Percentiles rank a stretch among this genome's conserved stretches.
Evolutionary conservation across 495 filamentous ascomycete species (phyloP).

Genomic region (Aspergillus campestris): DNA sequence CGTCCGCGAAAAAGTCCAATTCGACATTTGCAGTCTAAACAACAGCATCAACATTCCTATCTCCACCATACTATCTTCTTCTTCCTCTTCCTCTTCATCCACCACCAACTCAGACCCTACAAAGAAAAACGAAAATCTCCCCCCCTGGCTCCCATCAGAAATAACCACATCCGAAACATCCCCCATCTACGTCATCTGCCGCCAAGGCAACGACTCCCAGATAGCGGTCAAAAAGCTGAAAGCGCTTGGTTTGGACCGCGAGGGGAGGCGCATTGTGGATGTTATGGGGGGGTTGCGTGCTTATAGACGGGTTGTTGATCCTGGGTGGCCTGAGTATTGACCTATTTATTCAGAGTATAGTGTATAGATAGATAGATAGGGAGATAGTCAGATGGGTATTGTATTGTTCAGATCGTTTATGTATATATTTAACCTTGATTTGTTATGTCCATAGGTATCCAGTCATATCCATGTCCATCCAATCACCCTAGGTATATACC

Average conservation of each 20-base stretch:
- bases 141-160: constrained; percentile 38
- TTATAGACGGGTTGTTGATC: constrained; percentile 77
- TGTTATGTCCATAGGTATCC: too few relatives aligned
- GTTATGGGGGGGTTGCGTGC: constrained; percentile 81
- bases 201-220: constrained; percentile 86
- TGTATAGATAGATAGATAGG: too few relatives aligned
- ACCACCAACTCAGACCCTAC: constrained; percentile 7
- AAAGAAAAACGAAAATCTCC: constrained; percentile 10
- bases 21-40: constrained; percentile 64
- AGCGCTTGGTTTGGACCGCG: constrained; percentile 50
- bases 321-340: constrained; percentile 57
- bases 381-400: too few relatives aligned
- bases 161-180: constrained; percentile 13
- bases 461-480: too few relatives aligned
- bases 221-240: constrained; percentile 62
- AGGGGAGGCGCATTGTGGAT: constrained; percentile 51
- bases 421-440: too few relatives aligned
- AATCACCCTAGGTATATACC: too few relatives aligned
- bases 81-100: too few relatives aligned
- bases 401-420: too few relatives aligned
- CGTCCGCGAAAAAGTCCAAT: constrained; percentile 76
- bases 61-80: constrained; percentile 42
- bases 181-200: constrained; percentile 71
- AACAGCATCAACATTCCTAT: constrained; percentile 75
- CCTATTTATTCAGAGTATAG: too few relatives aligned